These are phyloP conservation scores for Colletotrichum sublineola DNA, from an alignment of 2,329 filamentous ascomycete species.

Conservation along the genomic window DNA sequence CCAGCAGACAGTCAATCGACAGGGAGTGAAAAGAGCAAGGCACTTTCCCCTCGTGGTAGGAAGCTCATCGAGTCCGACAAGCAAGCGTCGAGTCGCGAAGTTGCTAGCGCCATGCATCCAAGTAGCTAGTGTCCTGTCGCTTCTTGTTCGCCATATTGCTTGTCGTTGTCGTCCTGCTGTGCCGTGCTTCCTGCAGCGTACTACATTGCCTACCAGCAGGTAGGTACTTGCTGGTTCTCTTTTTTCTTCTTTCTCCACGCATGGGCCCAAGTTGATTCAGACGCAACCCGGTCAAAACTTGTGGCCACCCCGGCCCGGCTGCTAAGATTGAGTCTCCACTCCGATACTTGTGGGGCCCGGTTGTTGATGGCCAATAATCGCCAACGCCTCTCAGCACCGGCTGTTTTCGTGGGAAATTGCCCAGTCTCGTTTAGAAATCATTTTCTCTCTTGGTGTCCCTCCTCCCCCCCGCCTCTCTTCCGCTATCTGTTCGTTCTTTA, in stretches of 20 bases:
- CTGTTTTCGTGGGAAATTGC: conserved; percentile 33
- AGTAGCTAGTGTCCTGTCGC: background rate
- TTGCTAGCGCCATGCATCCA: background rate
- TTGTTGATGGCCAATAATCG: conserved; percentile 24
- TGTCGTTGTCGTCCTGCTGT: background rate
- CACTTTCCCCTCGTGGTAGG: background rate
- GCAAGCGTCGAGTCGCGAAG: conserved; percentile 3
- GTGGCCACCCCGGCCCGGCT: background rate
- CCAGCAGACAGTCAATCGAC: background rate
- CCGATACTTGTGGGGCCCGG: background rate
- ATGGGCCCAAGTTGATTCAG: conserved; percentile 12
- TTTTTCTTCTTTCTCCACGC: conserved; percentile 1
- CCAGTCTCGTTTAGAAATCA: conserved; percentile 32
- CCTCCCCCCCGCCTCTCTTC: background rate
- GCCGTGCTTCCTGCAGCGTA: background rate
- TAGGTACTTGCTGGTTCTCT: background rate
- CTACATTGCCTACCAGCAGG: too few relatives aligned
- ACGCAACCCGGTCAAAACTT: background rate
- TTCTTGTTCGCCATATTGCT: conserved; percentile 1
- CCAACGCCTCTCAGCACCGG: conserved; percentile 25
- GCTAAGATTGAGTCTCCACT: conserved; percentile 24
- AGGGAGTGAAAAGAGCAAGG: background rate
- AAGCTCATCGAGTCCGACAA: background rate
- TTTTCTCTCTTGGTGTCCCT: background rate
- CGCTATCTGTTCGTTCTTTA: conserved; percentile 2